Evolutionary conservation across 805 yeast species (phyloP), one percentile per base, ranked within the genome.

Genomic region (Pichia occidentalis): DNA sequence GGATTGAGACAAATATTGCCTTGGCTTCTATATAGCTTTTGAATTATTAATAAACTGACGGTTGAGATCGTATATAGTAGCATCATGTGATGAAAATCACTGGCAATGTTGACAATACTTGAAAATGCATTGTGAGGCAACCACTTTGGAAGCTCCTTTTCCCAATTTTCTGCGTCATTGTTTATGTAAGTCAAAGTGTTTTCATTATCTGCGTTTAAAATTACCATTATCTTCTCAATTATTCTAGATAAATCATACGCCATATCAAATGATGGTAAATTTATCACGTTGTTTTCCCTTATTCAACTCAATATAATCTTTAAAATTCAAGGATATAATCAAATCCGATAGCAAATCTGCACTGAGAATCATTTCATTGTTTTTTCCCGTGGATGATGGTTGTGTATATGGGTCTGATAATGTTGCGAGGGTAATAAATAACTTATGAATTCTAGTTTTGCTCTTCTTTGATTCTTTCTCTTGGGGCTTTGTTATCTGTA

Each of bases 351-450:
- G 50, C n/a, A 68, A 52, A 43, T 76, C 77, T 6, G 79, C 54
- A 8, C 85, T 78, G 13, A 78, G 60, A 2, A 77, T 60, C 37
- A 64, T 59, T 10, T 60, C 56, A 39, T 75, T 60, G 26, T 64
- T 55, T 1, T 57, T 52, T 21, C 78, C 81, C 18, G 67, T 68
- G 28, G 79, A 83, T 20, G 70, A 68, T 0, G 92, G 87, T 48
- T 80, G 85, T 1, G 87, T 77, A 48, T 70, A 63, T 3, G 87
- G 85, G 53, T 82, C 88, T 7, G 65, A 63, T 33, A 74, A 46
- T 0, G 64, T 51, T 2, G 70, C 54, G 3, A 72, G 36, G 1
- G 59, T 46, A 5, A 49, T 35, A 34, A 58, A 58, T 8, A 57
- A 30, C 14, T 37, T 45, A 47, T 53, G 42, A 10, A 48, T 24